These are phyloP conservation scores for Sporothrix euskadiensis DNA, from an alignment of 2,329 filamentous ascomycete species.

Conservation along the genomic window DNA sequence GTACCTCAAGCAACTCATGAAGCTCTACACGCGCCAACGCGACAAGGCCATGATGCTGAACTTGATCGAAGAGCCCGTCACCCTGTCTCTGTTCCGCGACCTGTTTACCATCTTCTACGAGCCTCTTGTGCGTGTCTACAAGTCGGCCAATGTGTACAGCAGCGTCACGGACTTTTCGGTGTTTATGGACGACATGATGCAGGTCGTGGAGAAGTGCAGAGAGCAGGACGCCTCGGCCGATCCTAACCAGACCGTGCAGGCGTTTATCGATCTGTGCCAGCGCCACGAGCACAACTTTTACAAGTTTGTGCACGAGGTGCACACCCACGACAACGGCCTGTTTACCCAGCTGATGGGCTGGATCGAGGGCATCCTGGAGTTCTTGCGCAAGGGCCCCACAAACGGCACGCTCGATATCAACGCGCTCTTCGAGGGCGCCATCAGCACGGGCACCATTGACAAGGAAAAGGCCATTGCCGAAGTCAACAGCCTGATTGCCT, in stretches of 20 bases:
- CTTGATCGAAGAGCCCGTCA: constrained; percentile 95
- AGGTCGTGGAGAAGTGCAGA: constrained; percentile 65
- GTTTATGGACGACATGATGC: constrained; percentile 91
- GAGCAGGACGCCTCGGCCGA: constrained; percentile 86
- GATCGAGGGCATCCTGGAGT: constrained; percentile 94
- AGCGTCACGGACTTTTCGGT: constrained; percentile 94
- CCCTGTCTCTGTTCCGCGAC: constrained; percentile 91
- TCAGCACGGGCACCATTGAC: constrained; percentile 67
- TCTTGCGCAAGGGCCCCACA: constrained; percentile 80
- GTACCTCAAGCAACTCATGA: constrained; percentile 90
- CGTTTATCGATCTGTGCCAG: constrained; percentile 94
- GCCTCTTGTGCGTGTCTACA: constrained; percentile 93
- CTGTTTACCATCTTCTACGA: constrained; percentile 99
- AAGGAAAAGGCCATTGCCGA: constrained; percentile 72
- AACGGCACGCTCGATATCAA: constrained; percentile 93
- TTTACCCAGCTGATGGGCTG: constrained; percentile 96
- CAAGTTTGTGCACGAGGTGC: constrained; percentile 98
- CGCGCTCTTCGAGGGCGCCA: constrained; percentile 79
- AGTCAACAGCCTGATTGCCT: constrained; percentile 82
- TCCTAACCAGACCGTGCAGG: constrained; percentile 96
- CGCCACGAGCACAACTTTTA: constrained; percentile 97
- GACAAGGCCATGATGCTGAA: constrained; percentile 98
- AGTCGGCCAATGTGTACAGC: constrained; percentile 96
- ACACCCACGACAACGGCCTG: constrained; percentile 92
- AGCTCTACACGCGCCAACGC: constrained; percentile 83